Conservation (phyloP, 1,284 basidiomycete genomes). For the Pulchroboletus neoregius region DNA sequence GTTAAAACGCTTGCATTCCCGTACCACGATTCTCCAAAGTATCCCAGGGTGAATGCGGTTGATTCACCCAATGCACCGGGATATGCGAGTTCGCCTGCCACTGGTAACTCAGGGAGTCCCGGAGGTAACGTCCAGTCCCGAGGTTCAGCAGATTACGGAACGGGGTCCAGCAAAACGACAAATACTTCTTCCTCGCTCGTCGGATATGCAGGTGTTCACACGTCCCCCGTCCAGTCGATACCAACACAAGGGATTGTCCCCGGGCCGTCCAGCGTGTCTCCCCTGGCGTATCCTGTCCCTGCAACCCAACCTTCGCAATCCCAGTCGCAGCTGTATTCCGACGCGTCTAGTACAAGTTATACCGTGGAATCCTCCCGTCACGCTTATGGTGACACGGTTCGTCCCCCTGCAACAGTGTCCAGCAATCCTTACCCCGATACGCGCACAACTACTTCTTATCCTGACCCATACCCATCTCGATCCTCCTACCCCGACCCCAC, state of each 20-base stretch:
- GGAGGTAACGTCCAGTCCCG: conserved; percentile 23
- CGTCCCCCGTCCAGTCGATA: conserved; percentile 25
- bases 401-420: conserved; percentile 17
- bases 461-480: conserved; percentile 26
- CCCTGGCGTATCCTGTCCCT: conserved; percentile 23
- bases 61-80: conserved; percentile 43
- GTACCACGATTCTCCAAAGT: conserved; percentile 63
- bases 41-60: conserved; percentile 41
- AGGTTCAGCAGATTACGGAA: conserved; percentile 28
- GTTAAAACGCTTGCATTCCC: conserved; percentile 75
- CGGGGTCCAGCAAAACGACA: conserved; percentile 15
- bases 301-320: conserved; percentile 24
- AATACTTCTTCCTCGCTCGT: conserved; percentile 26
- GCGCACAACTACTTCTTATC: conserved; percentile 21
- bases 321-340: conserved; percentile 29
- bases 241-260: conserved; percentile 17
- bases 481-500: conserved; percentile 25
- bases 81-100: conserved; percentile 35
- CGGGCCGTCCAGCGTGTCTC: conserved; percentile 23
- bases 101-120: conserved; percentile 34
- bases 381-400: conserved; percentile 22
- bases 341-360: conserved; percentile 24
- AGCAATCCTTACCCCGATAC: conserved; percentile 32
- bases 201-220: conserved; percentile 24
- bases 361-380: conserved; percentile 24